Evolutionary conservation across 2,329 filamentous ascomycete genomes (phyloP).

Genomic region (Paraconiothyrium brasiliense): DNA sequence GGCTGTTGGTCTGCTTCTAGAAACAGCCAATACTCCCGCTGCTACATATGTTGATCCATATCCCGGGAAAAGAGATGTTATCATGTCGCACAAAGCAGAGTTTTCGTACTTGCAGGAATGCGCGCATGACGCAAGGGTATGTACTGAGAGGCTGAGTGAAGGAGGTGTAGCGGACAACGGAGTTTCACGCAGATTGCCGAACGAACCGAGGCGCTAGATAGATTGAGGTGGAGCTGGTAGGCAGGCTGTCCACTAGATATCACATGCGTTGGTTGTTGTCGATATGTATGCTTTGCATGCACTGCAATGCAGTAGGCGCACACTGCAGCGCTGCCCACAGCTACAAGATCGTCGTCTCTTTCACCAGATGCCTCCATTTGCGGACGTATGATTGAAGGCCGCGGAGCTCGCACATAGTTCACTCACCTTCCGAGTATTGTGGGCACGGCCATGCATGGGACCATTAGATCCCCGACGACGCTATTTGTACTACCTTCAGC

Average conservation of each 20-base stretch:
- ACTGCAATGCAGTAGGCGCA: background rate
- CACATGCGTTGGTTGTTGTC: background rate
- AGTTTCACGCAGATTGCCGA: conserved; percentile 8
- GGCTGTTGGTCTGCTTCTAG: conserved; percentile 4
- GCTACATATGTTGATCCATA: conserved; percentile 1
- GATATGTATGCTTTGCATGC: conserved; percentile 4
- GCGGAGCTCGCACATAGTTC: conserved; percentile 5
- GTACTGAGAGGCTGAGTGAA: conserved; percentile 5
- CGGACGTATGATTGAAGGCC: background rate
- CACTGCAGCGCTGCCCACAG: background rate
- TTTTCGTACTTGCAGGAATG: conserved; percentile 8
- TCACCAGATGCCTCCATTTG: background rate
- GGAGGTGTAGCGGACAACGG: conserved; percentile 6
- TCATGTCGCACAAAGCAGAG: background rate
- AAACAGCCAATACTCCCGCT: conserved; percentile 9
- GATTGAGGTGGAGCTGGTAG: conserved; percentile 1
- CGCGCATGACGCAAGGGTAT: conserved; percentile 15
- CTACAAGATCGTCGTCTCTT: background rate
- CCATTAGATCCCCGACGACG: conserved; percentile 1
- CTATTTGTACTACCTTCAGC: conserved; percentile 3
- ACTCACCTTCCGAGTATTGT: background rate
- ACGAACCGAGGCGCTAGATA: conserved; percentile 9
- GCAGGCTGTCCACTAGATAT: background rate
- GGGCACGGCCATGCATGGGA: conserved; percentile 3
- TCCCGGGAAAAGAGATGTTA: conserved; percentile 1